These are phyloP conservation scores for Gnomoniopsis smithogilvyi DNA, from an alignment of 2,329 filamentous ascomycete species.

Conservation along the genomic window DNA sequence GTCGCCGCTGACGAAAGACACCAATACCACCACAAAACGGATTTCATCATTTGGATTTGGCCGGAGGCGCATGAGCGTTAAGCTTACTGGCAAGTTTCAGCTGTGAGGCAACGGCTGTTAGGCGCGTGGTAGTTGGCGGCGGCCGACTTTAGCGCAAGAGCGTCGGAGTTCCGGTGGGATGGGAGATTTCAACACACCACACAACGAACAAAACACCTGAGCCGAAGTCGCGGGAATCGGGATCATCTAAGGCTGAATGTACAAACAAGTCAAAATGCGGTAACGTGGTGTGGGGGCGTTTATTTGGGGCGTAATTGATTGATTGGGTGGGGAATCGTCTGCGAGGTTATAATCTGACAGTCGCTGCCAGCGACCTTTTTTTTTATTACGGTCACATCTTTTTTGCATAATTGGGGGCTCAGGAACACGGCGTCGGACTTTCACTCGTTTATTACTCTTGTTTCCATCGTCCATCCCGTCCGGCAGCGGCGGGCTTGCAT, in stretches of 20 bases:
- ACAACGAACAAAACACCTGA: background rate
- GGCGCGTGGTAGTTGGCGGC: background rate
- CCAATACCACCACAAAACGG: constrained; percentile 11
- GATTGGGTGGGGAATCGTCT: background rate
- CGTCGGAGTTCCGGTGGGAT: constrained; percentile 5
- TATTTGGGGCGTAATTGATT: background rate
- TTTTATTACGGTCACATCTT: background rate
- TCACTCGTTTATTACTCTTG: constrained; percentile 6
- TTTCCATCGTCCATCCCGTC: constrained; percentile 5
- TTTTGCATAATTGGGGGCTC: background rate
- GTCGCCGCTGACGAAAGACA: constrained; percentile 12
- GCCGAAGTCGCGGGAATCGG: background rate
- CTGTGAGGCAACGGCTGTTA: background rate
- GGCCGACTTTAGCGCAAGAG: background rate
- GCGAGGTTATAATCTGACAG: background rate
- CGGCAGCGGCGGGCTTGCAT: constrained; percentile 1
- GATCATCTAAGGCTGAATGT: background rate
- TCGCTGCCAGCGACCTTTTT: background rate
- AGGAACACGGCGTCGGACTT: constrained; percentile 12
- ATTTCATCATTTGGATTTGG: constrained; percentile 13
- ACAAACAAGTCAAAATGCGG: background rate
- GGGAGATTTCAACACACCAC: background rate
- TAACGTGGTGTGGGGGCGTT: background rate
- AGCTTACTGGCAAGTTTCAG: constrained; percentile 16
- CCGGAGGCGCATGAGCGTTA: constrained; percentile 17